Evolutionary conservation across 2,329 filamentous ascomycete genomes (phyloP).

Genomic region (Calonectria pteridis): DNA sequence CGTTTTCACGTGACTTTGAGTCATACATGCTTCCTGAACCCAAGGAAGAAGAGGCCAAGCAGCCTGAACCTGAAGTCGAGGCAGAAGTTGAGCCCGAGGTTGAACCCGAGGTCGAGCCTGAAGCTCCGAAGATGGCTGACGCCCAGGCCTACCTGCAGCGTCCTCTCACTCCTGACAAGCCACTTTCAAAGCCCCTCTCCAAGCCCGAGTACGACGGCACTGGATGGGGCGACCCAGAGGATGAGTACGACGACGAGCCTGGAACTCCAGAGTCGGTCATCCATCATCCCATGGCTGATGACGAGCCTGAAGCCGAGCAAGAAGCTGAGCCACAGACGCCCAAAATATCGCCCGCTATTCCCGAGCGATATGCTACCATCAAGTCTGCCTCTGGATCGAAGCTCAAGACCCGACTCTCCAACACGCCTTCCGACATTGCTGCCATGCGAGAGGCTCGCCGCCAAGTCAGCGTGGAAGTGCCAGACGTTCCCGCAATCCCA

Average conservation of each 20-base stretch:
- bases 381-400: slow-evolving; percentile 83
- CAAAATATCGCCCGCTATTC: slow-evolving; percentile 73
- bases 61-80: slow-evolving; percentile 44
- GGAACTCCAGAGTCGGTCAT: slow-evolving; percentile 92
- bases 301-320: slow-evolving; percentile 48
- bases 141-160: slow-evolving; percentile 54
- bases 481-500: slow-evolving; percentile 70
- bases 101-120: slow-evolving; percentile 32
- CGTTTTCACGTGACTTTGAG: slow-evolving; percentile 59
- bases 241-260: slow-evolving; percentile 69
- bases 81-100: slow-evolving; percentile 42
- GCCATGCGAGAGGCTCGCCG: slow-evolving; percentile 89
- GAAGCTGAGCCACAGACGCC: slow-evolving; percentile 58
- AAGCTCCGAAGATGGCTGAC: slow-evolving; percentile 51
- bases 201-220: slow-evolving; percentile 75
- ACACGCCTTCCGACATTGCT: slow-evolving; percentile 85
- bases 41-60: slow-evolving; percentile 45
- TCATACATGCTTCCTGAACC: slow-evolving; percentile 61
- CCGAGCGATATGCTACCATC: slow-evolving; percentile 88
- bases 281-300: slow-evolving; percentile 72
- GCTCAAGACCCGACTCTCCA: slow-evolving; percentile 89
- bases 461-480: slow-evolving; percentile 83
- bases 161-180: slow-evolving; percentile 63
- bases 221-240: slow-evolving; percentile 68
- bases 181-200: slow-evolving; percentile 67